A percentile compares a stretch with the other conserved stretches of the same genome.
Evolutionary conservation across 2,329 filamentous ascomycete species (phyloP).

Genomic region (Phoma sp.): DNA sequence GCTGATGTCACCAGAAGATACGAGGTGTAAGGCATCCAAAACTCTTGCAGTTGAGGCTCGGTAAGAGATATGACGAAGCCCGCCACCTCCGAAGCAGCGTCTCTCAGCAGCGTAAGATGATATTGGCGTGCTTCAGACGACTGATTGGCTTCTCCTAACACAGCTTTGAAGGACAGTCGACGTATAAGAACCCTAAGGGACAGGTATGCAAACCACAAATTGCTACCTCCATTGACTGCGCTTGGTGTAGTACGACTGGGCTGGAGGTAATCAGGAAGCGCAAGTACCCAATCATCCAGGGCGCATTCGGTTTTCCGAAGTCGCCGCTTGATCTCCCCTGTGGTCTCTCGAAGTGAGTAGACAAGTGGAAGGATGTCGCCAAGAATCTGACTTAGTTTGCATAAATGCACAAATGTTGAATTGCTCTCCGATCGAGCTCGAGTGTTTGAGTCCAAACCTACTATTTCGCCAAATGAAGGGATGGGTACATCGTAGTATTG

Average conservation of each 20-base stretch:
- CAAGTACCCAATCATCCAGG: conserved; percentile 23
- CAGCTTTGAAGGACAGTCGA: conserved; percentile 22
- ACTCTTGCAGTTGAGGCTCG: conserved; percentile 23
- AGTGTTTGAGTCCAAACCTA: background rate
- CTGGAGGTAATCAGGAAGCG: conserved; percentile 16
- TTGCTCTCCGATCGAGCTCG: background rate
- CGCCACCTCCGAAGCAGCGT: conserved; percentile 15
- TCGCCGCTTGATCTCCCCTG: conserved; percentile 11
- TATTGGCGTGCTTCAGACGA: conserved; percentile 17
- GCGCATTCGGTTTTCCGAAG: conserved; percentile 20
- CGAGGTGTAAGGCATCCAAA: conserved; percentile 32
- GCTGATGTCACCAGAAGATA: conserved; percentile 28
- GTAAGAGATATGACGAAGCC: conserved; percentile 17
- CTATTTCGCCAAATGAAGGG: background rate
- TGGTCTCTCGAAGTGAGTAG: conserved; percentile 20
- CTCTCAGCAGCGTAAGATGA: conserved; percentile 19
- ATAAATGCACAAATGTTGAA: conserved; percentile 24
- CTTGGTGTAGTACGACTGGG: background rate
- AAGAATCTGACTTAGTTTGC: conserved; percentile 26
- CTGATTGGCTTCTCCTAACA: conserved; percentile 1
- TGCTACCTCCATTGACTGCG: conserved; percentile 22
- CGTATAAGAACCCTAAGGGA: conserved; percentile 24
- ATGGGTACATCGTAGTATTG: conserved; percentile 25
- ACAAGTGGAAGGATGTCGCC: conserved; percentile 26
- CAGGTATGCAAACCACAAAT: conserved; percentile 27